Base-by-base conservation (phyloP, 768 basidiomycete genomes). In the Leccinum subtestaceum region DNA sequence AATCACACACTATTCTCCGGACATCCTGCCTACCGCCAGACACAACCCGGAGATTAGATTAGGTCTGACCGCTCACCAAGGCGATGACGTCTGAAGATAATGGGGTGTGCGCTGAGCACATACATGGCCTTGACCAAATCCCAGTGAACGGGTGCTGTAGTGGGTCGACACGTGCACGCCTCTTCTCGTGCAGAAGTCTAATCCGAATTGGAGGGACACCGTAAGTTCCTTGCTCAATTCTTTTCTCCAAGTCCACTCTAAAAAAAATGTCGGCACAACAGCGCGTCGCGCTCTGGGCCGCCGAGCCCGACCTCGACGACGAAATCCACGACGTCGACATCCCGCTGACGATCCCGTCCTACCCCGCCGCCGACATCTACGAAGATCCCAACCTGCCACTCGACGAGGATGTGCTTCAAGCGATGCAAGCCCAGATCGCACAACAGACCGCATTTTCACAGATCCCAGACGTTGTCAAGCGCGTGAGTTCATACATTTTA, bases 381-480 rank as follows among this genome's bases (percentile, higher is more conserved):
- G 72, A 72, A 34, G 72, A 72, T 49, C 60, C 63, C 60, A 69
- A 86, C 68, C 80, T 87, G 55, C 85, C 83, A 61, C 83, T 92
- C 66, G 86, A 90, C 62, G 89, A 91, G 63, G 76, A 84, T 2
- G 81, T 90, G 1, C 67, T 91, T 4, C 65, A 85, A 55, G 86
- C 88, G 7, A 81, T 90, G 75, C 91, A 93, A 68, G 88, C 92
- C 58, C 88, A 91, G 74, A 86, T 92, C 78, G 88, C 84, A 0
- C 91, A 93, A 61, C 89, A 93, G 61, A 84, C 85, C 1, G 92
- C 90, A 2, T 86, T 95, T 72, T 78, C 90, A 0, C 84, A 87
- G 66, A 90, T 95, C 49, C 93, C 92, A 0, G 93, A 94, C 73
- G 86, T 87, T 48, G 95, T 95, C 56, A 95, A 94, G 78, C 85